Conservation (phyloP, 768 basidiomycete species). For the Calvatia gigantea region DNA sequence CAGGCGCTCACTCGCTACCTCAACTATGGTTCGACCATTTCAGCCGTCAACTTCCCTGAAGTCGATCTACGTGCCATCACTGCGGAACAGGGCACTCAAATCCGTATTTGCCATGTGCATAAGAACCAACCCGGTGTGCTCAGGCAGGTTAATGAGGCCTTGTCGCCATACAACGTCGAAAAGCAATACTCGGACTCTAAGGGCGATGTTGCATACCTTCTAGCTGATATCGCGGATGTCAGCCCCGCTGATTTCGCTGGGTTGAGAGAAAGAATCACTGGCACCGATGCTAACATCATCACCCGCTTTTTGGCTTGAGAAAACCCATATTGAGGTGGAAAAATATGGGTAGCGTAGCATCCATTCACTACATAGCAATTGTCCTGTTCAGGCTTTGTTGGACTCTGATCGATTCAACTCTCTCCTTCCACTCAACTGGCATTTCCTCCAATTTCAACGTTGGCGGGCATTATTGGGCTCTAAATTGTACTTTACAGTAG, state of each 20-base stretch:
- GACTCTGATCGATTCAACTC: slow-evolving; percentile 34
- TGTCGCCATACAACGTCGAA: slow-evolving; percentile 96
- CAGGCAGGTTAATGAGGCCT: slow-evolving; percentile 88
- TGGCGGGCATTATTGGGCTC: neutral
- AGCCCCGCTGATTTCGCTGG: slow-evolving; percentile 74
- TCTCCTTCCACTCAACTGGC: slow-evolving; percentile 49
- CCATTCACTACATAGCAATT: slow-evolving; percentile 17
- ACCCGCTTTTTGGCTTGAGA: slow-evolving; percentile 74
- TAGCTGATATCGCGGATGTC: slow-evolving; percentile 95
- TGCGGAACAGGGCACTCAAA: slow-evolving; percentile 71
- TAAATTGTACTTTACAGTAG: slow-evolving; percentile 17
- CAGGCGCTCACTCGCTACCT: slow-evolving; percentile 84
- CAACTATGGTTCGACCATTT: slow-evolving; percentile 85
- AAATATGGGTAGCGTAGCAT: slow-evolving; percentile 28
- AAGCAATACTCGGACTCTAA: slow-evolving; percentile 99
- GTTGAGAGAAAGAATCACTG: slow-evolving; percentile 74
- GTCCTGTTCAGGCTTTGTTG: slow-evolving; percentile 19
- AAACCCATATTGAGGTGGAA: slow-evolving; percentile 14
- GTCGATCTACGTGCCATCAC: slow-evolving; percentile 93
- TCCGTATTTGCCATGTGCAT: slow-evolving; percentile 95
- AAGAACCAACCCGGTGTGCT: slow-evolving; percentile 95
- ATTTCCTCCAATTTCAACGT: slow-evolving; percentile 1
- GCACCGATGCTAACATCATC: slow-evolving; percentile 83
- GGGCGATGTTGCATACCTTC: slow-evolving; percentile 88
- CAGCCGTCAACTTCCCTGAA: slow-evolving; percentile 98